Conservation (phyloP, 257 asterid species). For the Lycium barbarum region DNA sequence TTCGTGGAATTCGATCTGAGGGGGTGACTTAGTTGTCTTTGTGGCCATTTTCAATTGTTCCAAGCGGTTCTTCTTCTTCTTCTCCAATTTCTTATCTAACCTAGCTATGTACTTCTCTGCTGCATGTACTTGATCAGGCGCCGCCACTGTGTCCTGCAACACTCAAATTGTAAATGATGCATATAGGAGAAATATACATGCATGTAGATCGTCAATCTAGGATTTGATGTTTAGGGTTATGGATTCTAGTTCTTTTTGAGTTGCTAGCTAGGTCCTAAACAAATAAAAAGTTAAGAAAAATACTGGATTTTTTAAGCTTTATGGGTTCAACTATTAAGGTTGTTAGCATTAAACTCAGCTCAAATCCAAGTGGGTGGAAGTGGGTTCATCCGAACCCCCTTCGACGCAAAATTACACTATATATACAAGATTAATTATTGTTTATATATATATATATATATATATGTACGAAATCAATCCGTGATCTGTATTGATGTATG, state of each 20-base stretch:
- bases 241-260: background rate
- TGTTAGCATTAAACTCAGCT: too few species aligned
- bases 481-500: too few species aligned
- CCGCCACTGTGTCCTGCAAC: slow-evolving; percentile 44
- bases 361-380: too few species aligned
- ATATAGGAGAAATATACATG: background rate
- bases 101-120: slow-evolving; percentile 45
- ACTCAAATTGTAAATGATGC: background rate
- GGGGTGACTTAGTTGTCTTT: slow-evolving; percentile 26
- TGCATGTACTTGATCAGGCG: slow-evolving; percentile 59
- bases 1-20: slow-evolving; percentile 51
- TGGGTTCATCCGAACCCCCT: too few species aligned
- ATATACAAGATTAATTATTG: too few species aligned
- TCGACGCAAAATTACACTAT: too few species aligned
- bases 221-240: background rate
- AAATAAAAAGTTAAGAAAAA: background rate
- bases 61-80: slow-evolving; percentile 42
- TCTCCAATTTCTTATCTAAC: slow-evolving; percentile 40
- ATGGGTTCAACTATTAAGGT: too few species aligned
- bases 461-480: too few species aligned
- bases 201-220: background rate
- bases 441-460: too few species aligned
- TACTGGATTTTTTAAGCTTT: too few species aligned
- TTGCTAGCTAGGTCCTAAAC: too few species aligned
- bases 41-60: slow-evolving; percentile 33